Percentiles rank a stretch among this genome's conserved stretches.
These are phyloP conservation scores for Aphanomyces euteiches DNA, from an alignment of 352 stramenopile species.

Conservation along the genomic window DNA sequence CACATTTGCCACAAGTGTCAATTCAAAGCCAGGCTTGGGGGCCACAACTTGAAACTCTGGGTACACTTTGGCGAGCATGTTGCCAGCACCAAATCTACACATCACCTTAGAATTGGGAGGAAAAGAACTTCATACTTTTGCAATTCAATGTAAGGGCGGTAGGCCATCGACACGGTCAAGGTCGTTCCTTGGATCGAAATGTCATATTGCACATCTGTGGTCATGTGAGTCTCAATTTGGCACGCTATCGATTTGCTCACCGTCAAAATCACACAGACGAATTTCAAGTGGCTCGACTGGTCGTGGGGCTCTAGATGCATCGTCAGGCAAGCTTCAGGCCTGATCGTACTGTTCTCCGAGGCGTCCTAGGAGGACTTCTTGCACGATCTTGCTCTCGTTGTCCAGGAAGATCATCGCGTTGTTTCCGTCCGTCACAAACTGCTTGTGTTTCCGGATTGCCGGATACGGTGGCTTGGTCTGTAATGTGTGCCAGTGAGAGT, in stretches of 20 bases:
- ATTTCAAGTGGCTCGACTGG: slow-evolving; percentile 74
- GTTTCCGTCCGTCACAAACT: slow-evolving; percentile 2
- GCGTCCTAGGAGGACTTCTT: slow-evolving; percentile 71
- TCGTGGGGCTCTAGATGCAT: slow-evolving; percentile 52
- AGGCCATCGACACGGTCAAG: slow-evolving; percentile 71
- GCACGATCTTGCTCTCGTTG: slow-evolving; percentile 86
- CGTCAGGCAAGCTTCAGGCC: slow-evolving; percentile 8
- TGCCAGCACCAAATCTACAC: slow-evolving; percentile 52
- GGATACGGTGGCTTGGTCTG: not conserved
- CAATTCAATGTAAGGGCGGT: slow-evolving; percentile 68
- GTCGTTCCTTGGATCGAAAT: slow-evolving; percentile 65
- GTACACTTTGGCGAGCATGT: slow-evolving; percentile 73
- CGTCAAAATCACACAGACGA: slow-evolving; percentile 80
- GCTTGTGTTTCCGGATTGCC: slow-evolving; percentile 1
- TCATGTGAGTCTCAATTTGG: not conserved
- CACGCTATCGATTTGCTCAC: slow-evolving; percentile 34
- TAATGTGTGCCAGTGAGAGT: too few species aligned
- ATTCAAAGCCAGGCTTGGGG: slow-evolving; percentile 72
- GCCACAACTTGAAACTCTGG: slow-evolving; percentile 63
- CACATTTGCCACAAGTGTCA: slow-evolving; percentile 72
- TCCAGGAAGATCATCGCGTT: slow-evolving; percentile 75
- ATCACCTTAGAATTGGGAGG: not conserved
- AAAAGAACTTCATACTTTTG: slow-evolving; percentile 41
- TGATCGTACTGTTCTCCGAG: slow-evolving; percentile 57
- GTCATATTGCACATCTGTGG: slow-evolving; percentile 76